Percentiles rank a stretch among this genome's conserved stretches.
phyloP scores from a whole-genome alignment of 1,284 basidiomycete genomes.

The Rhodotorula mucilaginosa region DNA sequence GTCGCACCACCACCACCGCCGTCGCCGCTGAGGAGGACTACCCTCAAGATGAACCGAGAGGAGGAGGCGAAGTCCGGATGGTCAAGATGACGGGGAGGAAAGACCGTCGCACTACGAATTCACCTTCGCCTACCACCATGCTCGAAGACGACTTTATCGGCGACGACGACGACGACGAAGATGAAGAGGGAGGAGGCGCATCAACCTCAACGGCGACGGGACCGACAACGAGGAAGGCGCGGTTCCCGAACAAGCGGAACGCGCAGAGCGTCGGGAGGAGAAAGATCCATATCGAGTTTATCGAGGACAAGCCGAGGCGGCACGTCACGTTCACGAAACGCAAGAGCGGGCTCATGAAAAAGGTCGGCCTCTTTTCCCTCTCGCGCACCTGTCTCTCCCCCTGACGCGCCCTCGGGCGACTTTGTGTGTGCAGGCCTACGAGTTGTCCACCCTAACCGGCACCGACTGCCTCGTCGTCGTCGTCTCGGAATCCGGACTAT shows the following conservation, averaged over 20 bases:
- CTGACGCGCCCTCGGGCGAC: background rate
- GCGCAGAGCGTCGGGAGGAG: slow-evolving; percentile 61
- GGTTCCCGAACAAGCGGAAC: slow-evolving; percentile 37
- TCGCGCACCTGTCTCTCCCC: background rate
- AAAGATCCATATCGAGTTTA: slow-evolving; percentile 99
- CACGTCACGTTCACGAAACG: slow-evolving; percentile 99
- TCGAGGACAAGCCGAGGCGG: slow-evolving; percentile 57
- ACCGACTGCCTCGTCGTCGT: slow-evolving; percentile 95
- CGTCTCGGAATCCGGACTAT: slow-evolving; percentile 95
- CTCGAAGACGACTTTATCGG: no score
- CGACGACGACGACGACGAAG: slow-evolving; percentile 11
- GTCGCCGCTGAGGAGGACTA: background rate
- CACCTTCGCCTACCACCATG: no score
- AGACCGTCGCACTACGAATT: background rate
- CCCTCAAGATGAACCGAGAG: background rate
- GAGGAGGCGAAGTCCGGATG: background rate
- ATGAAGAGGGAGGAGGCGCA: slow-evolving; percentile 1
- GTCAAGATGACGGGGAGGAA: background rate
- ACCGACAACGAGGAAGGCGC: slow-evolving; percentile 6
- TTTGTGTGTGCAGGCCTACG: slow-evolving; percentile 71
- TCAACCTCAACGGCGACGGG: background rate
- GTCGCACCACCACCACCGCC: background rate
- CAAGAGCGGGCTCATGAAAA: slow-evolving; percentile 99
- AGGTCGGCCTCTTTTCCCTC: slow-evolving; percentile 59
- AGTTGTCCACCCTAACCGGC: slow-evolving; percentile 93